A percentile compares a stretch with the other conserved stretches of the same genome.
Evolutionary conservation across 148 eudicot species (phyloP).

Genomic region (Rhododendron molle): DNA sequence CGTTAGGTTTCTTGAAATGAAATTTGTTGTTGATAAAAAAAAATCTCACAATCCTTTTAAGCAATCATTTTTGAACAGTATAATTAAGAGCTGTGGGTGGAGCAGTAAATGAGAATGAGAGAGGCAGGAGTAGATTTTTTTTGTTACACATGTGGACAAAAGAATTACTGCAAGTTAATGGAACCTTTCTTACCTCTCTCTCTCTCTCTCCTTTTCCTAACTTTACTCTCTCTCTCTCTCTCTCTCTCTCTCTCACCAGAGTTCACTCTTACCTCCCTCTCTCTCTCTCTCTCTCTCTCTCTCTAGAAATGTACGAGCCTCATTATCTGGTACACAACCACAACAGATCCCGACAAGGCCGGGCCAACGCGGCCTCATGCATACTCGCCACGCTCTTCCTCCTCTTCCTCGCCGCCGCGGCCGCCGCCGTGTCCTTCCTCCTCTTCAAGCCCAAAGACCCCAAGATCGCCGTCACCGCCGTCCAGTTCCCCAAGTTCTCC

Average conservation of each 20-base stretch:
- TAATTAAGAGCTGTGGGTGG: too few relatives aligned
- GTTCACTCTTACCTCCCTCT: background rate
- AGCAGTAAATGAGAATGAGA: too few relatives aligned
- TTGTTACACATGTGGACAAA: too few relatives aligned
- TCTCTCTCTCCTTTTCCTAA: background rate
- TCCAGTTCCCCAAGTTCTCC: conserved; percentile 70
- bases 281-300: too few relatives aligned
- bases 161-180: too few relatives aligned
- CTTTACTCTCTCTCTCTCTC: background rate
- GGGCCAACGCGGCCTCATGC: conserved; percentile 59
- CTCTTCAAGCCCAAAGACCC: conserved; percentile 77
- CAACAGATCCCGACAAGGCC: conserved; percentile 26
- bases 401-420: conserved; percentile 30
- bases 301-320: conserved; percentile 13
- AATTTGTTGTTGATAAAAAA: too few relatives aligned
- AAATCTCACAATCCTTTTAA: too few relatives aligned
- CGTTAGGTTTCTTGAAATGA: too few relatives aligned
- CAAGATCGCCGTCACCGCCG: conserved; percentile 58
- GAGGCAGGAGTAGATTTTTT: too few relatives aligned
- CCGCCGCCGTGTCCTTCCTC: conserved; percentile 45
- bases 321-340: background rate
- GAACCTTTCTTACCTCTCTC: background rate
- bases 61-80: too few relatives aligned
- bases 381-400: conserved; percentile 66
- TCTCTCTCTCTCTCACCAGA: background rate